Percentiles rank a stretch among this genome's conserved stretches.
Conservation (phyloP, 495 filamentous ascomycete genomes). For the Tuber aestivum region DNA sequence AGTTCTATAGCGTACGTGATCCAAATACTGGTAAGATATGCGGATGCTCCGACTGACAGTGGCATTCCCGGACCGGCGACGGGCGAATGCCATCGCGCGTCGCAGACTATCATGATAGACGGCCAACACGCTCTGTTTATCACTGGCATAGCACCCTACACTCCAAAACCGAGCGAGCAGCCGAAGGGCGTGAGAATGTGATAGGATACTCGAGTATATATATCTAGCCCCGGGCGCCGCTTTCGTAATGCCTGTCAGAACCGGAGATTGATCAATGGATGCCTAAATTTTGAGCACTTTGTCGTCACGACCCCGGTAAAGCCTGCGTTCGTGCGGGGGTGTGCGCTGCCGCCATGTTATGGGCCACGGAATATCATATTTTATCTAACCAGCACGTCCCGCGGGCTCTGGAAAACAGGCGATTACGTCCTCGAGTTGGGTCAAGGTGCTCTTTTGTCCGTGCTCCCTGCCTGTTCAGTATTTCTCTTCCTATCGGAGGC, state of each 20-base stretch:
- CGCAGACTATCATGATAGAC: neutral
- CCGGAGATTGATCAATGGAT: neutral
- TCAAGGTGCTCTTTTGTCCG: neutral
- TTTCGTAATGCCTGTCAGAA: neutral
- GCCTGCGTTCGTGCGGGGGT: neutral
- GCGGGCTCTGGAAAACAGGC: neutral
- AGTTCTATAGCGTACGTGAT: neutral
- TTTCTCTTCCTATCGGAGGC: neutral
- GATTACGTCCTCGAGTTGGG: neutral
- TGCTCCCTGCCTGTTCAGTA: neutral
- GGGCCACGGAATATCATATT: neutral
- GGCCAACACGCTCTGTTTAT: neutral
- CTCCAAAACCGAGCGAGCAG: neutral
- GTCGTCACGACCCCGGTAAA: neutral
- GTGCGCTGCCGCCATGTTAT: neutral
- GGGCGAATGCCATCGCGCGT: no score
- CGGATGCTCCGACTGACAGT: neutral
- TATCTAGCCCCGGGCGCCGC: neutral
- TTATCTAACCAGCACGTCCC: neutral
- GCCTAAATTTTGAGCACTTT: neutral
- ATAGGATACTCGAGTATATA: neutral
- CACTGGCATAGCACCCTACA: neutral
- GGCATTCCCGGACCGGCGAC: neutral
- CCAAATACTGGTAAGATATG: neutral
- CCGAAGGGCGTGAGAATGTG: neutral